Evolutionary conservation across 2,329 filamentous ascomycete genomes (phyloP).

Genomic region (Elsinoe ampelina): DNA sequence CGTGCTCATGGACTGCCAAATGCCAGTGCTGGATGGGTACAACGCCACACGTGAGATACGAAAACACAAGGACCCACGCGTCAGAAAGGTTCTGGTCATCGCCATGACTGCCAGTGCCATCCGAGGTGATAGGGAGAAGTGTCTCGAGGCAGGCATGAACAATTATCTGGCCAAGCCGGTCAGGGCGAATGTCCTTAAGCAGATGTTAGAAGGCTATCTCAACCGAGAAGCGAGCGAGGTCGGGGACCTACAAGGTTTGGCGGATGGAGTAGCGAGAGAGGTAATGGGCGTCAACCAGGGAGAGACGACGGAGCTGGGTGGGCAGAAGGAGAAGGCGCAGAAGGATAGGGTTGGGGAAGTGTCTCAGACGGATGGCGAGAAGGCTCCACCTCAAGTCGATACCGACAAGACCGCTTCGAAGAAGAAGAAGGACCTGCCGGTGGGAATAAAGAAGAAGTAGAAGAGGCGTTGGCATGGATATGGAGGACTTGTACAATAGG

Average conservation of each 20-base stretch:
- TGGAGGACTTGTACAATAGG: neutral
- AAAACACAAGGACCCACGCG: slow-evolving; percentile 62
- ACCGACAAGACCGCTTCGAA: no score
- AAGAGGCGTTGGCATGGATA: neutral
- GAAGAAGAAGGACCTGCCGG: neutral
- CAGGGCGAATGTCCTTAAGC: slow-evolving; percentile 75
- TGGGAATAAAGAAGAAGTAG: neutral
- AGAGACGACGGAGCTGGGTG: neutral
- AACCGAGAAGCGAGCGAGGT: slow-evolving; percentile 37
- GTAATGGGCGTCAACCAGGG: slow-evolving; percentile 20
- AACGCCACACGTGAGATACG: slow-evolving; percentile 79
- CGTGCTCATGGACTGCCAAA: slow-evolving; percentile 92
- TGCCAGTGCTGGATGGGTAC: slow-evolving; percentile 89
- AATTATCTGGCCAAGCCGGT: slow-evolving; percentile 95
- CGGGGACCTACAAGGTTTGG: slow-evolving; percentile 38
- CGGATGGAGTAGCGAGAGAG: slow-evolving; percentile 34
- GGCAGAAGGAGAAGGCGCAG: neutral
- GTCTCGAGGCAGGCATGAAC: slow-evolving; percentile 93
- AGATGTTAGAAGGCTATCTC: slow-evolving; percentile 65
- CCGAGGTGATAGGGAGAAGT: slow-evolving; percentile 88
- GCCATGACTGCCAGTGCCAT: slow-evolving; percentile 96
- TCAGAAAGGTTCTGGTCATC: slow-evolving; percentile 81
- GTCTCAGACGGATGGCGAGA: neutral
- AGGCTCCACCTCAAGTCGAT: neutral
- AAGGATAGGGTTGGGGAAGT: neutral